phyloP scores from a whole-genome alignment of 2,329 filamentous ascomycete genomes.

The Trichoderma lentiforme region DNA sequence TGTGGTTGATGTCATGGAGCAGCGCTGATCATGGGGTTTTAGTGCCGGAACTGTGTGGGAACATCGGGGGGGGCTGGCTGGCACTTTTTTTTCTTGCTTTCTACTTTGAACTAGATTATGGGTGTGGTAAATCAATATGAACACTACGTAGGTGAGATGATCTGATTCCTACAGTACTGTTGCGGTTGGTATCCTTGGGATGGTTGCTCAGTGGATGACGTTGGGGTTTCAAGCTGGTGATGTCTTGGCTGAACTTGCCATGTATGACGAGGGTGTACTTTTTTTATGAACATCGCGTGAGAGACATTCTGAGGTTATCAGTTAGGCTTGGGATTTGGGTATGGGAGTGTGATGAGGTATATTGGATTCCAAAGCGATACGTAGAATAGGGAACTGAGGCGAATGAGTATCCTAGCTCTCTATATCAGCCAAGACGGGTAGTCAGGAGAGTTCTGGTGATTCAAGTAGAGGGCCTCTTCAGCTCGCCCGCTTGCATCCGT shows the following conservation, averaged over 20 bases:
- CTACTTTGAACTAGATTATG: not conserved
- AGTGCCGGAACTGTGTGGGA: not conserved
- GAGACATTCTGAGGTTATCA: not conserved
- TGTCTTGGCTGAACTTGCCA: not conserved
- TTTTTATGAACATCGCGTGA: not conserved
- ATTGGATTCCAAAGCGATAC: not conserved
- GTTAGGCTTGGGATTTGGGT: not conserved
- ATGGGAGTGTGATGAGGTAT: not conserved
- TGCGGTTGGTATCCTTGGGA: not conserved
- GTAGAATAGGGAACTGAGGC: too few species aligned
- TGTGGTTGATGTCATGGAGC: not conserved
- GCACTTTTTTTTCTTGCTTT: not conserved
- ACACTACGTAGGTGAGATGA: not conserved
- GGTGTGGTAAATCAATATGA: not conserved
- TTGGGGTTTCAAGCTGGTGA: not conserved
- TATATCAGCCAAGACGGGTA: not conserved
- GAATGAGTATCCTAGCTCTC: not conserved
- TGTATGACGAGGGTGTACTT: not conserved
- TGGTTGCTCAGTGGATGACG: not conserved
- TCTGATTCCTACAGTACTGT: not conserved
- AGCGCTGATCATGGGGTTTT: not conserved
- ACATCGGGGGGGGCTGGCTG: not conserved
- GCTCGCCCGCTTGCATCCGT: too few species aligned
- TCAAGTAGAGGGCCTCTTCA: not conserved
- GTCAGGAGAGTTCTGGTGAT: rapidly evolving